phyloP scores from a whole-genome alignment of 257 asterid genomes.

The Perilla frutescens region DNA sequence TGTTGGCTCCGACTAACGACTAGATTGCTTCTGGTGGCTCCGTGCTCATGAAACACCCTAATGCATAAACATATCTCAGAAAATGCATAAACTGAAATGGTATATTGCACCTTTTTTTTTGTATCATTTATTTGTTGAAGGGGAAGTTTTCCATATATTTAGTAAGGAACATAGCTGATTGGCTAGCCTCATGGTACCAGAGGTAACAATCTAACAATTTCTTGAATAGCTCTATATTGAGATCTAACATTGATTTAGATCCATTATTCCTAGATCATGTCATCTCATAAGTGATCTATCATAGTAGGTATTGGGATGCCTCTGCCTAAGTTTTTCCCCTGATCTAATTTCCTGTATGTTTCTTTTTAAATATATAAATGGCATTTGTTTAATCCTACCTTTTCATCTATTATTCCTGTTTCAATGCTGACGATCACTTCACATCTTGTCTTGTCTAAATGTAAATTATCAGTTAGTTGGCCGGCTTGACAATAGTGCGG shows the following conservation, averaged over 20 bases:
- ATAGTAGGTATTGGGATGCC: neutral
- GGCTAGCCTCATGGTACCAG: neutral
- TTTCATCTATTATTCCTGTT: neutral
- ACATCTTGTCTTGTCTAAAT: slow-evolving; percentile 7
- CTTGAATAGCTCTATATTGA: neutral
- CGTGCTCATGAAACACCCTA: slow-evolving; percentile 8
- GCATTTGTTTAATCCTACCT: neutral
- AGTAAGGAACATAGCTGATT: neutral
- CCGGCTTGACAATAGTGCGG: slow-evolving; percentile 96
- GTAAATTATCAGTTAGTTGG: slow-evolving; percentile 74
- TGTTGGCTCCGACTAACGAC: too few species aligned
- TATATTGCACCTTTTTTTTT: slow-evolving; percentile 7
- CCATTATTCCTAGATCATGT: neutral
- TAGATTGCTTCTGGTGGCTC: too few species aligned
- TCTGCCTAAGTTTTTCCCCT: neutral
- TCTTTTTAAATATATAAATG: neutral
- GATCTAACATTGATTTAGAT: neutral
- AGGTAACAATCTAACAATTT: neutral
- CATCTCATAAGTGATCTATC: neutral
- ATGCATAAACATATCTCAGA: neutral
- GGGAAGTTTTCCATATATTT: neutral
- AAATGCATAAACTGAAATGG: neutral
- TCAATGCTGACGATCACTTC: slow-evolving; percentile 12
- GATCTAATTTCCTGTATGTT: slow-evolving; percentile 3
- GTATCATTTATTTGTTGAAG: neutral